Percentiles rank a stretch among this genome's conserved stretches.
These are phyloP conservation scores for Arthrocladium fulminans DNA, from an alignment of 2,329 filamentous ascomycete species.

Conservation along the genomic window DNA sequence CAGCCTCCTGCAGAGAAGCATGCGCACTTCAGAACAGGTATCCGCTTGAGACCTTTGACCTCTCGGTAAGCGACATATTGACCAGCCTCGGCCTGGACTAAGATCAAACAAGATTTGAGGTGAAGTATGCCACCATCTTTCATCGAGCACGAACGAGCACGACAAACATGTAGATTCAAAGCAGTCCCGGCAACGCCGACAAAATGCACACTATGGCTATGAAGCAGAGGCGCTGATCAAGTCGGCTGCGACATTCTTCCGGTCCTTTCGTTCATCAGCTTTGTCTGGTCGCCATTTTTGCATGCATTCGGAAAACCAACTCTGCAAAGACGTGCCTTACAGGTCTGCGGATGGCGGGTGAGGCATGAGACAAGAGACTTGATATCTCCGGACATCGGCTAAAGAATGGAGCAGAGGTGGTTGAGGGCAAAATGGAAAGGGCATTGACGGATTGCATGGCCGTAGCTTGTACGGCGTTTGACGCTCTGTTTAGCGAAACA, in stretches of 20 bases:
- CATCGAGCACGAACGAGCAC: not conserved
- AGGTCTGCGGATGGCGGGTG: too few species aligned
- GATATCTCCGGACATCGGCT: too few species aligned
- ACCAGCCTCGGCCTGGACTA: too few species aligned
- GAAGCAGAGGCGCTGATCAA: not conserved
- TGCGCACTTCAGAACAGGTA: not conserved
- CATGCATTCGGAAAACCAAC: too few species aligned
- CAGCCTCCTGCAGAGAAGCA: not conserved
- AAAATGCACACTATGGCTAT: not conserved
- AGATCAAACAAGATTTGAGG: not conserved
- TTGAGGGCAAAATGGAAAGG: too few species aligned
- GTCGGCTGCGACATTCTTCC: not conserved
- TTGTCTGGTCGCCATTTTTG: not conserved
- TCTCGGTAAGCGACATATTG: not conserved
- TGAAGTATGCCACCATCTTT: not conserved
- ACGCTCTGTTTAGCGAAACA: too few species aligned
- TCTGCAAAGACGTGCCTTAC: too few species aligned
- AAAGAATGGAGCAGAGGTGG: too few species aligned
- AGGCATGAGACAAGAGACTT: too few species aligned
- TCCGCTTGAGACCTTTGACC: not conserved
- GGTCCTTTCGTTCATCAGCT: not conserved
- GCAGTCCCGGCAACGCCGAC: not conserved
- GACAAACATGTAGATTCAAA: not conserved
- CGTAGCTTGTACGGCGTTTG: too few species aligned
- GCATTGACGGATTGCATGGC: too few species aligned